These are phyloP conservation scores for Cryphonectria radicalis DNA, from an alignment of 2,329 filamentous ascomycete species.

Conservation along the genomic window DNA sequence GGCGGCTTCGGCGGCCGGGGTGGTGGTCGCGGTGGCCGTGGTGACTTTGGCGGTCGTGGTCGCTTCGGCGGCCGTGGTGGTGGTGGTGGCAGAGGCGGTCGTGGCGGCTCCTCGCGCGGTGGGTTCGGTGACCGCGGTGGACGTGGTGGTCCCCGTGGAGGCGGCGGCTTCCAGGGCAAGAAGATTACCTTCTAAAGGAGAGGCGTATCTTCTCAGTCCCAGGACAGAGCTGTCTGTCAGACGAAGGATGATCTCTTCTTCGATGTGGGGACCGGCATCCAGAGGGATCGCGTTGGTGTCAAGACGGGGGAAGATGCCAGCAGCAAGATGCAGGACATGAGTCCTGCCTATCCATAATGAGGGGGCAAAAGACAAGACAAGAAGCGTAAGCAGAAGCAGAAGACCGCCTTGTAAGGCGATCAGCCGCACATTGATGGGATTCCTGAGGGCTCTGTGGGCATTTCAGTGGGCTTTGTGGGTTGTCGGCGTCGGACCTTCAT, in stretches of 20 bases:
- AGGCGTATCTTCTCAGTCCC: slow-evolving; percentile 5
- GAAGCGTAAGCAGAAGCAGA: slow-evolving; percentile 63
- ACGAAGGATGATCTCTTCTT: neutral
- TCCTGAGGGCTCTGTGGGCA: slow-evolving; percentile 52
- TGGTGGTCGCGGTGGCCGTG: slow-evolving; percentile 54
- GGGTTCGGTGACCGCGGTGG: slow-evolving; percentile 44
- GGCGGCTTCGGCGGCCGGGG: slow-evolving; percentile 50
- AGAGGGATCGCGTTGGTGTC: neutral
- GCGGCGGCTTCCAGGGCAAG: slow-evolving; percentile 74
- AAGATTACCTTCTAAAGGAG: slow-evolving; percentile 71
- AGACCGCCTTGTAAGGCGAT: slow-evolving; percentile 61
- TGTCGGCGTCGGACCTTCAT: slow-evolving; percentile 56
- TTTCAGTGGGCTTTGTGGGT: slow-evolving; percentile 60
- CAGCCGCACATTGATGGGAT: slow-evolving; percentile 44
- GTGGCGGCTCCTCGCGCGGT: slow-evolving; percentile 48
- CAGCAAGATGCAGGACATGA: neutral
- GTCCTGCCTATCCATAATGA: slow-evolving; percentile 4
- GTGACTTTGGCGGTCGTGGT: slow-evolving; percentile 51
- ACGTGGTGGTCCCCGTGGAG: slow-evolving; percentile 47
- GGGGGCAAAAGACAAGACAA: slow-evolving; percentile 14
- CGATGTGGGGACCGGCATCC: neutral
- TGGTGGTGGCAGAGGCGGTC: slow-evolving; percentile 55
- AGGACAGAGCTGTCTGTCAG: neutral
- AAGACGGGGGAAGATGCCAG: neutral
- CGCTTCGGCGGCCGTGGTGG: slow-evolving; percentile 48